Percentiles rank a stretch among this genome's conserved stretches.
Conservation (phyloP, 345 rosid genomes). For the Citrus inodora region DNA sequence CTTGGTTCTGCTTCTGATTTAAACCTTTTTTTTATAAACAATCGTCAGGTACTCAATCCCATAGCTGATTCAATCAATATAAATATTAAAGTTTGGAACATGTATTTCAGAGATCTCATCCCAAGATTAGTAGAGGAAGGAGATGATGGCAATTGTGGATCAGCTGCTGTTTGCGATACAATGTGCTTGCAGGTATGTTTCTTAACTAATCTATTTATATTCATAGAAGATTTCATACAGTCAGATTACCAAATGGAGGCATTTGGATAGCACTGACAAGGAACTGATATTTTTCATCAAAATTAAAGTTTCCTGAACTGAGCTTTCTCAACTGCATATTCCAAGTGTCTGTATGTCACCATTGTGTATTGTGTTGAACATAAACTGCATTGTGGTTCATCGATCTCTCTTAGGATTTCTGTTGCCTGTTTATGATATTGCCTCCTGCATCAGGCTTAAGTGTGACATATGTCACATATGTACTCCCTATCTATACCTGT, state of each 20-base stretch:
- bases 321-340: not conserved
- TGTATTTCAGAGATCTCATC: conserved; percentile 80
- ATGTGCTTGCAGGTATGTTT: conserved; percentile 74
- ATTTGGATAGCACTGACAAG: not conserved
- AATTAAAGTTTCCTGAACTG: not conserved
- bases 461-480: not conserved
- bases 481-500: not conserved
- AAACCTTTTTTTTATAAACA: not conserved
- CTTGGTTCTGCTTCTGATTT: not conserved
- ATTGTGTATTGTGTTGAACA: not conserved
- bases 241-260: conserved; percentile 2
- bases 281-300: not conserved
- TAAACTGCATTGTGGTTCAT: not conserved
- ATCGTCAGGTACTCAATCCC: conserved; percentile 66
- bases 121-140: conserved; percentile 79
- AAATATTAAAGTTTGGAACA: conserved; percentile 69
- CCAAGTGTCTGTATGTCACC: not conserved
- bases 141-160: conserved; percentile 90
- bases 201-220: not conserved
- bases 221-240: not conserved
- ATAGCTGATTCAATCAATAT: conserved; percentile 71
- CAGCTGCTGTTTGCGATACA: conserved; percentile 91
- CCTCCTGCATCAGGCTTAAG: not conserved
- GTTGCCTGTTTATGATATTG: not conserved
- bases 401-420: not conserved